Conservation (phyloP, 495 filamentous ascomycete genomes). For the Pseudomonodictys pantanalensis region DNA sequence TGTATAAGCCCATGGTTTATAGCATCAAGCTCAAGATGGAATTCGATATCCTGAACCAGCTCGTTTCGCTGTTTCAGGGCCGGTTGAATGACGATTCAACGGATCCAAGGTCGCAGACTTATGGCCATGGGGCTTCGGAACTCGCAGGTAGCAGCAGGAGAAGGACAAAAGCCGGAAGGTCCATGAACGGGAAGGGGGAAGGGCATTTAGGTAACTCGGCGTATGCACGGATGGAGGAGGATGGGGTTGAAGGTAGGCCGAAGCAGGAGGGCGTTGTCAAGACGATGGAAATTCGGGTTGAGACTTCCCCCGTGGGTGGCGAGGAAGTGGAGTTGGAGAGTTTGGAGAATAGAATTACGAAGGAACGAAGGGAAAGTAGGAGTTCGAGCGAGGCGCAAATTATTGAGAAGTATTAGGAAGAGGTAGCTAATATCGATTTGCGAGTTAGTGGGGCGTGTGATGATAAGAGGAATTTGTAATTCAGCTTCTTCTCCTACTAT, state of each 20-base stretch:
- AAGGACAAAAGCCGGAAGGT: neutral
- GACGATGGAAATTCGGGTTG: neutral
- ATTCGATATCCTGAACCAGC: constrained; percentile 42
- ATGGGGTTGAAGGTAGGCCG: neutral
- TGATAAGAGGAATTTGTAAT: no score
- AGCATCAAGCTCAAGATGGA: constrained; percentile 44
- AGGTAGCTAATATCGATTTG: neutral
- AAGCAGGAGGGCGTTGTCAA: neutral
- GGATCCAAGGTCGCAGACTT: neutral
- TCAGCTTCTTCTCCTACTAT: no score
- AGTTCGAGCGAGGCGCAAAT: neutral
- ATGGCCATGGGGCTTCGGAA: neutral
- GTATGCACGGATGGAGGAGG: neutral
- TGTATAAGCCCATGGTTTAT: constrained; percentile 41
- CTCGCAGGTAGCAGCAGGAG: neutral
- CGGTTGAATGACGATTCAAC: neutral
- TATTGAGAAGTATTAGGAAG: neutral
- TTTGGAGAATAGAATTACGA: neutral
- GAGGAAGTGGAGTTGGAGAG: neutral
- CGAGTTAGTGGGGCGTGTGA: neutral
- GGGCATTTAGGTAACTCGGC: neutral
- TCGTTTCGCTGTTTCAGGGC: neutral
- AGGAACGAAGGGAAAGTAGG: neutral
- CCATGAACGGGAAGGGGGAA: neutral
- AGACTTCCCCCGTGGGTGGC: neutral